Conservation (phyloP, 2,329 filamentous ascomycete species). For the Chrysosphaeria jannelii region DNA sequence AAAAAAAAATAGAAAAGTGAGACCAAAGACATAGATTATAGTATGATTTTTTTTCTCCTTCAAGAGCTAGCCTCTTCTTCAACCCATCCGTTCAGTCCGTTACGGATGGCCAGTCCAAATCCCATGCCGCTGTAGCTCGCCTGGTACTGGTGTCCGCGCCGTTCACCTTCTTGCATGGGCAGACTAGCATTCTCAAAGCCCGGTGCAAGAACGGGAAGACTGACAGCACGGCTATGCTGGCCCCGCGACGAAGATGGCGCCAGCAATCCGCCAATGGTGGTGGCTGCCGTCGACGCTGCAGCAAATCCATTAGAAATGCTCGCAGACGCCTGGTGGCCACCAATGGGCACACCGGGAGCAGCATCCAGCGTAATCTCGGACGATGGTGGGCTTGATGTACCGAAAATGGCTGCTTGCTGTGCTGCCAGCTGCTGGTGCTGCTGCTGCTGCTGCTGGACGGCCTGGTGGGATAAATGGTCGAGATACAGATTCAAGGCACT, state of each 20-base stretch:
- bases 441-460: slow-evolving; percentile 43
- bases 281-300: slow-evolving; percentile 21
- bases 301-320: slow-evolving; percentile 34
- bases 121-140: slow-evolving; percentile 29
- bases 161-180: slow-evolving; percentile 17
- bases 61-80: slow-evolving; percentile 29
- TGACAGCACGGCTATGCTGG: slow-evolving; percentile 56
- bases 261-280: slow-evolving; percentile 47
- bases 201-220: slow-evolving; percentile 42
- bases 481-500: slow-evolving; percentile 88
- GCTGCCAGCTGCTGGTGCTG: slow-evolving; percentile 40
- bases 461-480: slow-evolving; percentile 47
- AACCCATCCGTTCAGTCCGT: slow-evolving; percentile 34
- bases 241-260: slow-evolving; percentile 33
- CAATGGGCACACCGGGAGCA: slow-evolving; percentile 24
- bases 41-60: slow-evolving; percentile 8
- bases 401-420: slow-evolving; percentile 60
- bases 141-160: slow-evolving; percentile 35
- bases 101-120: slow-evolving; percentile 29
- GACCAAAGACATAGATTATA: slow-evolving; percentile 6
- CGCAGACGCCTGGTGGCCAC: slow-evolving; percentile 32
- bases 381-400: slow-evolving; percentile 30
- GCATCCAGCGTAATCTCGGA: slow-evolving; percentile 26
- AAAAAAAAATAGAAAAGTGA: slow-evolving; percentile 1
- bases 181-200: slow-evolving; percentile 25